Conservation (phyloP, 495 filamentous ascomycete genomes). For the Daldinia decipiens region DNA sequence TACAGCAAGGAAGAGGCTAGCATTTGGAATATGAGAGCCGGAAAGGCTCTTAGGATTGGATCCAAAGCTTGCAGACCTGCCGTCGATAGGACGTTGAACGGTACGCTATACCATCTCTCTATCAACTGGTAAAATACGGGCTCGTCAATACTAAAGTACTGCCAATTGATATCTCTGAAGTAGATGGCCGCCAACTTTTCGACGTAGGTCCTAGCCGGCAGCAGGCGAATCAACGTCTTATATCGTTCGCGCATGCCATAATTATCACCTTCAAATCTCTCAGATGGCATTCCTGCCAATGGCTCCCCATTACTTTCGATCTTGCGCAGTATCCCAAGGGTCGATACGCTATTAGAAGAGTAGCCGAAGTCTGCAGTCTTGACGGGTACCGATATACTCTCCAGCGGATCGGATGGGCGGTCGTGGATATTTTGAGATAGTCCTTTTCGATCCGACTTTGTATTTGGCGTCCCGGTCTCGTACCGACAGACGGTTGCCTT, state of each 20-base stretch:
- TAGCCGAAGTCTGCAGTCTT: constrained; percentile 60
- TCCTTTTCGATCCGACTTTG: constrained; percentile 51
- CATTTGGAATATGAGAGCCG: constrained; percentile 67
- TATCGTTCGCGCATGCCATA: constrained; percentile 60
- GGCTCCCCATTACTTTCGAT: constrained; percentile 53
- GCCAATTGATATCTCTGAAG: constrained; percentile 68
- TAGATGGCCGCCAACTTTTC: constrained; percentile 64
- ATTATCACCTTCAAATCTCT: constrained; percentile 43
- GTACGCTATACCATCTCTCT: constrained; percentile 60
- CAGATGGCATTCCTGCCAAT: constrained; percentile 42
- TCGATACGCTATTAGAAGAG: constrained; percentile 56
- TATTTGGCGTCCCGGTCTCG: constrained; percentile 60
- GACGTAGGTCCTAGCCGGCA: constrained; percentile 64
- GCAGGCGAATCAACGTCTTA: constrained; percentile 61
- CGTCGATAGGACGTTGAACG: constrained; percentile 55
- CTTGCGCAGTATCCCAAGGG: constrained; percentile 61
- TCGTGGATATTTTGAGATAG: constrained; percentile 33
- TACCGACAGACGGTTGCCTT: constrained; percentile 61
- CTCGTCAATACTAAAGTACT: constrained; percentile 66
- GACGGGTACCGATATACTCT: constrained; percentile 33
- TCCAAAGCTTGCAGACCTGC: constrained; percentile 56
- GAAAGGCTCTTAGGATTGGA: constrained; percentile 61
- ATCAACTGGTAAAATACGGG: constrained; percentile 61
- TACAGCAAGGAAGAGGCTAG: constrained; percentile 65
- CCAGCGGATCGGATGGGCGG: constrained; percentile 31